Conservation (phyloP, 495 filamentous ascomycete genomes). For the Aspergillus affinis region DNA sequence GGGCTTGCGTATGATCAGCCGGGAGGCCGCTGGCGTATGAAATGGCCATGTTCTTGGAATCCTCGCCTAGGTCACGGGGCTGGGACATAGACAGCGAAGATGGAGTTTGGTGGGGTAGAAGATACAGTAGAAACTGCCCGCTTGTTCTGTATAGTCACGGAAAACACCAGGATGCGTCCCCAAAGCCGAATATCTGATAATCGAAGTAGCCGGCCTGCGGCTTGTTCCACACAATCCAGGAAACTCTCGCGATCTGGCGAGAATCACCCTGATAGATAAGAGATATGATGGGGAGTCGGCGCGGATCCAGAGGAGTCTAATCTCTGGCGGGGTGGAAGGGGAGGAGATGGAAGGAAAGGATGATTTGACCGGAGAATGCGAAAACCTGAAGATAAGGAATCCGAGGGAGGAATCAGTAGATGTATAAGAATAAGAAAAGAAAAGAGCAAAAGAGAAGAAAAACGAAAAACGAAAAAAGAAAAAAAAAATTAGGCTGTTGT, state of each 20-base stretch:
- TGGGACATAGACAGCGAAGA: constrained; percentile 39
- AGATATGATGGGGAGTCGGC: no score
- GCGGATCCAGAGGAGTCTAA: not conserved
- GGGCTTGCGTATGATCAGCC: constrained; percentile 37
- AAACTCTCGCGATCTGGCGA: constrained; percentile 6
- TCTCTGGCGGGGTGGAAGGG: constrained; percentile 1
- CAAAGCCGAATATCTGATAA: constrained; percentile 7
- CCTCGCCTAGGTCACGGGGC: constrained; percentile 37
- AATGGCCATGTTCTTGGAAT: constrained; percentile 45
- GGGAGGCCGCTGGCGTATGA: constrained; percentile 41
- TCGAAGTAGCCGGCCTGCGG: constrained; percentile 24
- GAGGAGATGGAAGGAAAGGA: constrained; percentile 6
- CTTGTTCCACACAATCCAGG: constrained; percentile 4
- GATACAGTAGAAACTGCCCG: not conserved
- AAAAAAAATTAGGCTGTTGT: constrained; percentile 1
- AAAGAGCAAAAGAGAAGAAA: constrained; percentile 6
- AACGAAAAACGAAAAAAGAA: constrained; percentile 8
- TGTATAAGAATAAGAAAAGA: constrained; percentile 8
- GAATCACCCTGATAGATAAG: no score
- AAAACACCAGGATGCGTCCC: not conserved
- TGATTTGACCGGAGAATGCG: constrained; percentile 4
- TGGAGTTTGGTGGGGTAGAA: not conserved
- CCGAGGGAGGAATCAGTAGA: not conserved
- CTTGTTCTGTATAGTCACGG: constrained; percentile 6
- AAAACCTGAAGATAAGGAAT: constrained; percentile 2